These are phyloP conservation scores for Fusarium ramigenum DNA, from an alignment of 2,329 filamentous ascomycete genomes.

Conservation along the genomic window DNA sequence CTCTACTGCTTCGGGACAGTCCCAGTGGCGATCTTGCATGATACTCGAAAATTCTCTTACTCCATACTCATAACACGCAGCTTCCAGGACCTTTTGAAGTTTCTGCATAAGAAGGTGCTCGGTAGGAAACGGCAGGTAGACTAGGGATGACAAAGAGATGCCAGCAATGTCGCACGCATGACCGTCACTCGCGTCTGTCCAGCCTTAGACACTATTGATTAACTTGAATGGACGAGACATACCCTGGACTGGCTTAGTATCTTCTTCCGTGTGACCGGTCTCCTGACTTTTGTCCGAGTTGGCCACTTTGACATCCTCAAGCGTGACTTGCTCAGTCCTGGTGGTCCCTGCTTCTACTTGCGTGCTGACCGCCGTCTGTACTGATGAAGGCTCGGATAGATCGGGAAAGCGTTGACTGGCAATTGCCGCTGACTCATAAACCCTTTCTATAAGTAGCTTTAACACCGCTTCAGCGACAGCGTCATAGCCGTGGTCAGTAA, in stretches of 20 bases:
- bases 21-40: rapidly evolving
- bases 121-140: neutral
- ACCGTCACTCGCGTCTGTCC: rapidly evolving
- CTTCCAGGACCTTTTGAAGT: rapidly evolving
- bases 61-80: rapidly evolving
- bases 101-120: neutral
- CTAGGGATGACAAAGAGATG: rapidly evolving
- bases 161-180: rapidly evolving
- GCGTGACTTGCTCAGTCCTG: neutral
- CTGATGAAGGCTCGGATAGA: neutral
- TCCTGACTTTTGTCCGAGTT: neutral
- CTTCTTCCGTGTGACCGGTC: neutral
- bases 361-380: rapidly evolving
- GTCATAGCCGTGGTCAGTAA: neutral
- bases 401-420: neutral
- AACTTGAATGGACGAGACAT: neutral
- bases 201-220: neutral
- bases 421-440: neutral
- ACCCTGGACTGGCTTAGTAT: rapidly evolving
- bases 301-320: neutral
- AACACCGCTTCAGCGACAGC: rapidly evolving
- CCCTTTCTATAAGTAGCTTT: neutral
- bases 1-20: neutral
- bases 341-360: neutral
- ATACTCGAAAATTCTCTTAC: rapidly evolving